A percentile compares a stretch with the other conserved stretches of the same genome.
These are phyloP conservation scores for Cucumis hystrix DNA, from an alignment of 306 rosid species.

Conservation along the genomic window DNA sequence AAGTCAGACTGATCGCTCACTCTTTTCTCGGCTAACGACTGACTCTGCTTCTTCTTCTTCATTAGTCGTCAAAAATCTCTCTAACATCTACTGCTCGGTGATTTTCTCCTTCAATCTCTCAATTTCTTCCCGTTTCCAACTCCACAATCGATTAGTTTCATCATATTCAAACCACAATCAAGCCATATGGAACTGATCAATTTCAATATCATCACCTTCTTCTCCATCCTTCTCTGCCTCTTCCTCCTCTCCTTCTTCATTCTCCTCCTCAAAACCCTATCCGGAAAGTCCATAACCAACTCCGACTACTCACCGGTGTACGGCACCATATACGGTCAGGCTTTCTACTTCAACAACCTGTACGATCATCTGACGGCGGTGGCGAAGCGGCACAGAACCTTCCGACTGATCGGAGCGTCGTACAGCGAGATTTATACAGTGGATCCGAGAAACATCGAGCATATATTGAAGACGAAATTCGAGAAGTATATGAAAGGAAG, in stretches of 20 bases:
- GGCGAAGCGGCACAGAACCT: slow-evolving; percentile 32
- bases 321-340: slow-evolving; percentile 40
- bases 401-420: slow-evolving; percentile 23
- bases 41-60: background rate
- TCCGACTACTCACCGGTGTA: slow-evolving; percentile 39
- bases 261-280: slow-evolving; percentile 16
- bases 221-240: slow-evolving; percentile 15
- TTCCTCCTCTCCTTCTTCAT: slow-evolving; percentile 16
- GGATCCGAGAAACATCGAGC: slow-evolving; percentile 37
- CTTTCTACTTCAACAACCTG: slow-evolving; percentile 32
- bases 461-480: slow-evolving; percentile 33
- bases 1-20: background rate
- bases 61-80: background rate
- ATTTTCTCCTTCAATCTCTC: background rate
- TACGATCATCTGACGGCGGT: slow-evolving; percentile 22
- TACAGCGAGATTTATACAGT: slow-evolving; percentile 36
- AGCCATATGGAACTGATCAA: background rate
- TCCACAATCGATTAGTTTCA: background rate
- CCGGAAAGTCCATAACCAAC: slow-evolving; percentile 42
- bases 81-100: background rate
- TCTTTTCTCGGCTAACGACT: background rate
- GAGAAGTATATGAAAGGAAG: slow-evolving; percentile 41
- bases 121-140: background rate
- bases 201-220: slow-evolving; percentile 25
- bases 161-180: background rate